Percentiles rank a stretch among this genome's conserved stretches.
Conservation (phyloP, 2,329 filamentous ascomycete species). For the Leptodontidium sp. region DNA sequence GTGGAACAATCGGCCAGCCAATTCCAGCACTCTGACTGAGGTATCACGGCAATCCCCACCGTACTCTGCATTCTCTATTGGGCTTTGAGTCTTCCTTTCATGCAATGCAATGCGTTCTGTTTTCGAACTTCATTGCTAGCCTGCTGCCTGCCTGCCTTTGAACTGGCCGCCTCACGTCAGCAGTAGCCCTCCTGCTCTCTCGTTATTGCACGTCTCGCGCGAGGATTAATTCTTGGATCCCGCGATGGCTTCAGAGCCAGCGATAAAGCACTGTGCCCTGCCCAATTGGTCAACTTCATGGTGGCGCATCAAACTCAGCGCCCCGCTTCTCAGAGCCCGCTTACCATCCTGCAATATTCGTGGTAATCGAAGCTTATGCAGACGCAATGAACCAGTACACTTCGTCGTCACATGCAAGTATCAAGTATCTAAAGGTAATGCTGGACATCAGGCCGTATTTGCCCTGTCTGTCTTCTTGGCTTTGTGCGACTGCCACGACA, state of each 20-base stretch:
- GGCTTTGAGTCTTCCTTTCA: not conserved
- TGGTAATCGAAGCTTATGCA: not conserved
- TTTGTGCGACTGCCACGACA: not conserved
- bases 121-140: not conserved
- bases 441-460: not conserved
- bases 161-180: conserved; percentile 16
- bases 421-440: not conserved
- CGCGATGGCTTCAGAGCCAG: not conserved
- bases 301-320: not conserved
- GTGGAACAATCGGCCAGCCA: not conserved
- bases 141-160: not conserved
- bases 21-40: not conserved
- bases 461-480: not conserved
- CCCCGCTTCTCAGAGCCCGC: not conserved
- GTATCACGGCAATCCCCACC: not conserved
- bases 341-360: not conserved
- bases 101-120: not conserved
- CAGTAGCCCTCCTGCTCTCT: not conserved
- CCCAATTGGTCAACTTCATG: not conserved
- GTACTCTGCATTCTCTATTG: not conserved
- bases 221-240: not conserved
- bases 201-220: not conserved
- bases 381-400: not conserved
- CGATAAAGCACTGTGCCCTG: not conserved
- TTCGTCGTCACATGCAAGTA: not conserved